A percentile compares a stretch with the other conserved stretches of the same genome.
phyloP scores from a whole-genome alignment of 2,329 filamentous ascomycete genomes.

The Epichloe baconii region DNA sequence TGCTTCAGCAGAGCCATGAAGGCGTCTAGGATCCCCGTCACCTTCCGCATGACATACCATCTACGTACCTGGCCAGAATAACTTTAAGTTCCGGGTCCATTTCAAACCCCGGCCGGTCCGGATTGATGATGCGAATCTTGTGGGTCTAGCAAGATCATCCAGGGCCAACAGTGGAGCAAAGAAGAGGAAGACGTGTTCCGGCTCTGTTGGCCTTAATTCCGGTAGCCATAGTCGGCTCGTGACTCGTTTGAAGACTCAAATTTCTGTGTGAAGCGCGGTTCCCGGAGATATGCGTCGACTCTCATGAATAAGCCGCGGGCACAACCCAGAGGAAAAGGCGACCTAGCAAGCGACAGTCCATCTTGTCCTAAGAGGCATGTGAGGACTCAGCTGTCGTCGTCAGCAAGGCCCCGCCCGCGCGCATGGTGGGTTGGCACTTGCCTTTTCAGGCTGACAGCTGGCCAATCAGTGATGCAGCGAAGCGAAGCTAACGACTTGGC shows the following conservation, averaged over 20 bases:
- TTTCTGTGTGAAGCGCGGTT: too few species aligned
- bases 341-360: too few species aligned
- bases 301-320: too few species aligned
- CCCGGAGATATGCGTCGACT: too few species aligned
- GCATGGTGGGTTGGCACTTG: background rate
- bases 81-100: conserved; percentile 9
- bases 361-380: too few species aligned
- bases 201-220: too few species aligned
- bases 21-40: conserved; percentile 7
- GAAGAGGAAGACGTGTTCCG: too few species aligned
- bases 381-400: too few species aligned
- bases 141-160: conserved; percentile 18
- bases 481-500: background rate
- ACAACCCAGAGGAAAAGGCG: too few species aligned
- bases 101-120: conserved; percentile 24
- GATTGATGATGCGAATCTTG: conserved; percentile 19
- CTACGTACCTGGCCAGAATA: background rate
- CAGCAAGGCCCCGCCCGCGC: too few species aligned
- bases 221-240: conserved; percentile 1
- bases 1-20: conserved; percentile 20
- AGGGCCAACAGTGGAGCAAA: conserved; percentile 20
- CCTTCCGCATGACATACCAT: background rate
- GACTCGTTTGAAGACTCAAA: too few species aligned
- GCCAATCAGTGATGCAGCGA: conserved; percentile 1
- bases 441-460: background rate